Base-by-base conservation (phyloP, 2,329 filamentous ascomycete species). In the Onygenales sp. region DNA sequence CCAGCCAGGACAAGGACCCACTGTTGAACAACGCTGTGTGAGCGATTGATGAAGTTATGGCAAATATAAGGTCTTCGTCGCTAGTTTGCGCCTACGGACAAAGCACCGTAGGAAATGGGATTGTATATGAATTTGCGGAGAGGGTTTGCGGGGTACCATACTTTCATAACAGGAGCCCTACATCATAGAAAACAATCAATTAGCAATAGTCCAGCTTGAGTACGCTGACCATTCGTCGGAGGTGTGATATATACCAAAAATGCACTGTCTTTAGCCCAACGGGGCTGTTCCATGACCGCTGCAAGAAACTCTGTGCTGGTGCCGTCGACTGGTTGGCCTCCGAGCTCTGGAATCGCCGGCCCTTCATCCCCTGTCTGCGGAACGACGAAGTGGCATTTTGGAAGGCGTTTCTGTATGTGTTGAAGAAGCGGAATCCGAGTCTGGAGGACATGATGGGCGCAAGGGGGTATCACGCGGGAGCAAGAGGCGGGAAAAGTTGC, bases 1-100 rank as follows among this genome's bases (percentile, higher is more conserved):
- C 93, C 93, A 62, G 93, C 89, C 60, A 97, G 77, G 71, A 97
- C 93, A 66, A 98, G 79, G 64, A 82, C 83, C 93, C 93, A 98
- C 86, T 91, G 58, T 65, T 45, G 44, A 50, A 31, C 27, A n/a
- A 31, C 7, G 39, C 55, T 49, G 36, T 36, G 32, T 38, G 8
- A 7, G 14, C 31, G 13, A 27, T 39, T 11, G 13, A 47, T 4
- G 11, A 33, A n/a, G 33, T n/a, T 6, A 35, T 17, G 45, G 10
- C 14, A 33, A 4, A 7, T 21, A 49, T 41, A 41, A 49, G 11
- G 21, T 9, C 6, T 49, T 21, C 35, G 11, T 10, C 17, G 17
- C 17, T 27, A 48, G 33, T 33, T 13, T 31, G 43, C 43, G n/a
- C 10, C 11, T 14, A 7, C 4, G 13, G 10, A 21, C 14, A 38